phyloP scores from a whole-genome alignment of 345 rosid species.

The Eucalyptus dawsonii region DNA sequence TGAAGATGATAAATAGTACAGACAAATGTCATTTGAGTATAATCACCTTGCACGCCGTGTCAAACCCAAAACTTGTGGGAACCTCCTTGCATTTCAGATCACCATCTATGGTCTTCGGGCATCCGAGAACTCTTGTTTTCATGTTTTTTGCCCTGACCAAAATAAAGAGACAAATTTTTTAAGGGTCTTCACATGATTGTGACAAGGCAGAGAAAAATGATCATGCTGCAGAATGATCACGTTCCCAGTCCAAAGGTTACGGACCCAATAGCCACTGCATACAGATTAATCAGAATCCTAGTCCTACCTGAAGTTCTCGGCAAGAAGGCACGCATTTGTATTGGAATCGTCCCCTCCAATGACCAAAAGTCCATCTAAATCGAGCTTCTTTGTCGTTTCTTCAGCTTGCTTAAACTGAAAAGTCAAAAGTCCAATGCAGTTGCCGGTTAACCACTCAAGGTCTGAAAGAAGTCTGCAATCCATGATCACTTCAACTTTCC shows the following conservation, averaged over 20 bases:
- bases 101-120: conserved; percentile 99
- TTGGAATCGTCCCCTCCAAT: conserved; percentile 99
- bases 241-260: not conserved
- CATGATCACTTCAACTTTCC: not conserved
- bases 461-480: not conserved
- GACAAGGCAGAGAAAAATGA: not conserved
- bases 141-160: conserved; percentile 55
- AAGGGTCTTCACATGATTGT: not conserved
- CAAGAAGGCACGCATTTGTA: conserved; percentile 97
- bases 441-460: not conserved
- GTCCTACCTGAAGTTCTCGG: conserved; percentile 73
- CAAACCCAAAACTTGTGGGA: conserved; percentile 95
- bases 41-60: conserved; percentile 95
- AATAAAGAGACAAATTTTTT: not conserved
- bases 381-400: conserved; percentile 80
- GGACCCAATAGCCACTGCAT: not conserved
- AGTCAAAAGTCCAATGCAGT: not conserved
- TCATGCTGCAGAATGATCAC: not conserved
- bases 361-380: conserved; percentile 85
- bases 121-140: conserved; percentile 83
- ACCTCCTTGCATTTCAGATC: conserved; percentile 98
- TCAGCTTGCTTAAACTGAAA: conserved; percentile 96
- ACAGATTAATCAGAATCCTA: not conserved
- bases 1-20: not conserved
- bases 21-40: not conserved